These are phyloP conservation scores for Withania somnifera DNA, from an alignment of 305 asterid species.

Conservation along the genomic window DNA sequence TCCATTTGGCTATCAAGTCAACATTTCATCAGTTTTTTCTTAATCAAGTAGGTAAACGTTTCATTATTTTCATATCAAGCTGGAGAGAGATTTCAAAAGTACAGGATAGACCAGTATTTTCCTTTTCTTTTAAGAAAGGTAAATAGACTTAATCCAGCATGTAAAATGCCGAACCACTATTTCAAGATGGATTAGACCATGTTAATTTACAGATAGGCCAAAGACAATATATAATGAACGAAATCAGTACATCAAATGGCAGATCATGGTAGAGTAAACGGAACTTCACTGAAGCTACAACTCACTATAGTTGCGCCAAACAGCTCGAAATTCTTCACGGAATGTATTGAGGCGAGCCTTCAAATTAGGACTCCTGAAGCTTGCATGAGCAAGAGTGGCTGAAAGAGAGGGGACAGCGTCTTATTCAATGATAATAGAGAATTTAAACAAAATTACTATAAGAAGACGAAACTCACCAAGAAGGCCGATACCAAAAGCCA, in stretches of 20 bases:
- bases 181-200: not conserved
- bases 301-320: slow-evolving; percentile 94
- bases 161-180: not conserved
- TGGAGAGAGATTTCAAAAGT: not conserved
- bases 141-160: not conserved
- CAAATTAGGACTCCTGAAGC: slow-evolving; percentile 74
- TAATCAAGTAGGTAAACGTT: not conserved
- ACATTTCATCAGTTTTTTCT: not conserved
- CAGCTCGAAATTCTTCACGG: slow-evolving; percentile 92
- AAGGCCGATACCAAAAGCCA: slow-evolving; percentile 61
- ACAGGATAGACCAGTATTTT: not conserved
- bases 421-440: not conserved
- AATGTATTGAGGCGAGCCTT: slow-evolving; percentile 95
- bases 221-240: not conserved
- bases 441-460: not conserved
- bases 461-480: slow-evolving; percentile 39
- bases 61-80: not conserved
- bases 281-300: slow-evolving; percentile 35
- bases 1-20: not conserved
- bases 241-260: not conserved
- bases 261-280: not conserved
- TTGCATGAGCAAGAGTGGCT: slow-evolving; percentile 77
- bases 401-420: slow-evolving; percentile 10
- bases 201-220: not conserved
- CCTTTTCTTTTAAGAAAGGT: not conserved